Percentiles rank a stretch among this genome's conserved stretches.
These are phyloP conservation scores for Neonectria hederae DNA, from an alignment of 2,329 filamentous ascomycete species.

Conservation along the genomic window DNA sequence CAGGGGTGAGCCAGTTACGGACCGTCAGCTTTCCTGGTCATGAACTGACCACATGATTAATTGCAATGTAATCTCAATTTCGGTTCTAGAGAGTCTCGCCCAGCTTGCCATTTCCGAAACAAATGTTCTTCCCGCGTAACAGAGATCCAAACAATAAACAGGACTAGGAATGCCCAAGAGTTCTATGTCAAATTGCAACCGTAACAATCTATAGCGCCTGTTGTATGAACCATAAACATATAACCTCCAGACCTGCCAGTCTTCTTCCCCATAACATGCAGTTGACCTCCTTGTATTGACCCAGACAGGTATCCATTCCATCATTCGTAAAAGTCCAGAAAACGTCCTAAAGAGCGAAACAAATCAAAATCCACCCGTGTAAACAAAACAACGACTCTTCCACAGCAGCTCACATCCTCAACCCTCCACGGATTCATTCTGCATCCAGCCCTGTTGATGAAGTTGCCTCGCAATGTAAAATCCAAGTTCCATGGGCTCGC, in stretches of 20 bases:
- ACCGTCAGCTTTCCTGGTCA: neutral
- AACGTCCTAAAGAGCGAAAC: neutral
- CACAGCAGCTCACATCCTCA: neutral
- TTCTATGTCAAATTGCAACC: neutral
- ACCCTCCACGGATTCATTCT: neutral
- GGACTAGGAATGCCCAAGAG: neutral
- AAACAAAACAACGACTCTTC: neutral
- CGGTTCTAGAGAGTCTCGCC: neutral
- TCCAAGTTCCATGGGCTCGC: conserved; percentile 1
- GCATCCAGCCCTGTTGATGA: neutral
- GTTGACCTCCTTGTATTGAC: neutral
- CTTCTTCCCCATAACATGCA: neutral
- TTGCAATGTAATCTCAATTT: neutral
- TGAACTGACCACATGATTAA: neutral
- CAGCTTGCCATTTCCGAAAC: neutral
- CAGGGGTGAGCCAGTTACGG: neutral
- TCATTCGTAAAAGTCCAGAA: neutral
- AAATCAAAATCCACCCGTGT: neutral
- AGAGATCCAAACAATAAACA: neutral
- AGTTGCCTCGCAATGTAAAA: conserved; percentile 2
- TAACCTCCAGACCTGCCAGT: neutral
- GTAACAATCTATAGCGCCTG: neutral
- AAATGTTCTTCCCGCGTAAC: neutral
- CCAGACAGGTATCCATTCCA: neutral
- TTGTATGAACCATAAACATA: neutral